phyloP scores from a whole-genome alignment of 1,284 basidiomycete genomes.

The Leccinum fallax region DNA sequence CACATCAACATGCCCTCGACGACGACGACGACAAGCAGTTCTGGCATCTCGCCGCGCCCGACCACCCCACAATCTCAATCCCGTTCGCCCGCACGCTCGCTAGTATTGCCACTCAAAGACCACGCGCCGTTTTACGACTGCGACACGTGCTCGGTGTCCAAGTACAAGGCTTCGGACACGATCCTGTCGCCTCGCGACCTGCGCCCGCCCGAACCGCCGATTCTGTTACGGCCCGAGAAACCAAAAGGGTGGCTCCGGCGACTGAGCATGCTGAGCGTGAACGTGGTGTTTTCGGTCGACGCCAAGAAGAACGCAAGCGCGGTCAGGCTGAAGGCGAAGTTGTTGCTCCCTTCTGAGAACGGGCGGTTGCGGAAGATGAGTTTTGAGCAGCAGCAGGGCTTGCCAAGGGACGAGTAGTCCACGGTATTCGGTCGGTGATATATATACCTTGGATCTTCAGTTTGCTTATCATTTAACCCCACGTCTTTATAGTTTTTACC shows the following conservation, averaged over 20 bases:
- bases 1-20: constrained; percentile 44
- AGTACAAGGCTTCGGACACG: constrained; percentile 43
- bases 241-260: constrained; percentile 74
- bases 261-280: constrained; percentile 72
- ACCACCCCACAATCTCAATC: constrained; percentile 20
- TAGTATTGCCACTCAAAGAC: constrained; percentile 32
- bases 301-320: constrained; percentile 49
- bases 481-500: not conserved
- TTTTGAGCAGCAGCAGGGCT: constrained; percentile 38
- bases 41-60: constrained; percentile 17
- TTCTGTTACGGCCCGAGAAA: constrained; percentile 52
- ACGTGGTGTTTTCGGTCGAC: constrained; percentile 53
- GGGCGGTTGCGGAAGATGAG: constrained; percentile 45
- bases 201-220: constrained; percentile 47
- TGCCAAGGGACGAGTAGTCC: constrained; percentile 31
- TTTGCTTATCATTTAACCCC: not conserved
- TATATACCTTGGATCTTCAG: not conserved
- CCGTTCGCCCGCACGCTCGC: constrained; percentile 26
- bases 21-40: constrained; percentile 28
- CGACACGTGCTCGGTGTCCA: constrained; percentile 54
- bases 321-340: constrained; percentile 35
- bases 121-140: constrained; percentile 66
- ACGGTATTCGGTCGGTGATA: constrained; percentile 28
- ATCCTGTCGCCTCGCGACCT: constrained; percentile 40
- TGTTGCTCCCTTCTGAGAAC: constrained; percentile 40